These are phyloP conservation scores for Cladosporium cucumerinum DNA, from an alignment of 2,329 filamentous ascomycete genomes.

Conservation along the genomic window DNA sequence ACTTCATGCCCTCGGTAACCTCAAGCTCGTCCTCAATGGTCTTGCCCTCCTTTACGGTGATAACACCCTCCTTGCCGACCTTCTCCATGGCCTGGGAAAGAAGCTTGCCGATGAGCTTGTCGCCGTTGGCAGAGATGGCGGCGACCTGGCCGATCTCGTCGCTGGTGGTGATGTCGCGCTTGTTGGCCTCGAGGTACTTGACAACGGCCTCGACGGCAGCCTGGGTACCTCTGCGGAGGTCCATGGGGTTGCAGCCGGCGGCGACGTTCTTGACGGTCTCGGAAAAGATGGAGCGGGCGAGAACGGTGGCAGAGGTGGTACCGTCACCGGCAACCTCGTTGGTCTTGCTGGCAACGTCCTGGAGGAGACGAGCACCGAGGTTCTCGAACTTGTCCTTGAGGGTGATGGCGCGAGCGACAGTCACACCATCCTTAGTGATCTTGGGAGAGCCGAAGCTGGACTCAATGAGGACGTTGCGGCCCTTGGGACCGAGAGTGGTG, in stretches of 20 bases:
- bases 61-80: constrained; percentile 99
- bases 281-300: constrained; percentile 97
- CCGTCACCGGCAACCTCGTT: constrained; percentile 99
- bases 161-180: constrained; percentile 96
- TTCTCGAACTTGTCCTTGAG: constrained; percentile 99
- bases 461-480: constrained; percentile 97
- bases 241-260: constrained; percentile 99
- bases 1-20: constrained; percentile 99
- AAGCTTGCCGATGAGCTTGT: constrained; percentile 89
- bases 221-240: constrained; percentile 94
- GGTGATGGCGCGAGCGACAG: constrained; percentile 70
- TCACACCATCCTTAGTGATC: constrained; percentile 80
- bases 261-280: constrained; percentile 99
- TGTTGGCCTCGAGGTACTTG: constrained; percentile 90
- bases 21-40: constrained; percentile 96
- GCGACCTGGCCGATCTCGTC: constrained; percentile 97
- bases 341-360: constrained; percentile 98
- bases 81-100: constrained; percentile 99
- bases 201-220: constrained; percentile 93
- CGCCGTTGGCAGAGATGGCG: constrained; percentile 96
- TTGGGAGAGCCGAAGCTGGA: constrained; percentile 98
- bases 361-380: constrained; percentile 90
- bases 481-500: constrained; percentile 95
- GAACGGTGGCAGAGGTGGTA: constrained; percentile 95
- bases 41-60: constrained; percentile 99